Conservation (phyloP, 2,329 filamentous ascomycete species). For the Gyromitra esculenta region DNA sequence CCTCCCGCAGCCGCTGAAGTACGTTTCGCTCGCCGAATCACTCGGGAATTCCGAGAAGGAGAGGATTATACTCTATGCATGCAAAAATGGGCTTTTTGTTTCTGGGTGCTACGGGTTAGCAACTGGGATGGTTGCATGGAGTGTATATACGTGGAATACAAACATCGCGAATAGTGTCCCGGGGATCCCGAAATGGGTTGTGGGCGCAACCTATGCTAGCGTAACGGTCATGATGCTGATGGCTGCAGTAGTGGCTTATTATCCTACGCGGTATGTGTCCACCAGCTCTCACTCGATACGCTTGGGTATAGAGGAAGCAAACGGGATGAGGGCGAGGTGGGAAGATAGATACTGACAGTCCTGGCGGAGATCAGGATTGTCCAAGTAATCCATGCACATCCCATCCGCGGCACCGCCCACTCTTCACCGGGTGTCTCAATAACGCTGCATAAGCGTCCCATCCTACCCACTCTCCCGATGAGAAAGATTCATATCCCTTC, state of each 20-base stretch:
- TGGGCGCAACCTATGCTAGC: constrained; percentile 35
- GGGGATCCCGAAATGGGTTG: constrained; percentile 44
- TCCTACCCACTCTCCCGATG: constrained; percentile 48
- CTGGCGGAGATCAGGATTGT: constrained; percentile 41
- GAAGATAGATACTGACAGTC: constrained; percentile 14
- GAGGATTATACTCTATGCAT: constrained; percentile 47
- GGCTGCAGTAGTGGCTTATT: constrained; percentile 42
- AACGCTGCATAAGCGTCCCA: constrained; percentile 44
- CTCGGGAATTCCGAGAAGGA: constrained; percentile 36
- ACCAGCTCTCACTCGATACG: not conserved
- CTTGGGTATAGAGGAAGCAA: not conserved
- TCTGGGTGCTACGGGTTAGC: constrained; percentile 42
- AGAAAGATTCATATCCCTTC: constrained; percentile 42
- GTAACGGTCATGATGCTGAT: constrained; percentile 42
- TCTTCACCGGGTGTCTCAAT: constrained; percentile 32
- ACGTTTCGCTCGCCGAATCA: constrained; percentile 38
- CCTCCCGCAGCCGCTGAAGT: constrained; percentile 21
- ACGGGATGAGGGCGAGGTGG: not conserved
- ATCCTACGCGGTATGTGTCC: constrained; percentile 40
- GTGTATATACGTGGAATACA: constrained; percentile 44
- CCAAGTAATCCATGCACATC: constrained; percentile 48
- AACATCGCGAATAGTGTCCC: constrained; percentile 40
- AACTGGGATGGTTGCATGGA: constrained; percentile 42
- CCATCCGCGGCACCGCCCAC: constrained; percentile 37
- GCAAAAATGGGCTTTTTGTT: constrained; percentile 38